Evolutionary conservation across 2,329 filamentous ascomycete species (phyloP), one percentile per base, ranked within the genome.

Genomic region (Sporothrix globosa): DNA sequence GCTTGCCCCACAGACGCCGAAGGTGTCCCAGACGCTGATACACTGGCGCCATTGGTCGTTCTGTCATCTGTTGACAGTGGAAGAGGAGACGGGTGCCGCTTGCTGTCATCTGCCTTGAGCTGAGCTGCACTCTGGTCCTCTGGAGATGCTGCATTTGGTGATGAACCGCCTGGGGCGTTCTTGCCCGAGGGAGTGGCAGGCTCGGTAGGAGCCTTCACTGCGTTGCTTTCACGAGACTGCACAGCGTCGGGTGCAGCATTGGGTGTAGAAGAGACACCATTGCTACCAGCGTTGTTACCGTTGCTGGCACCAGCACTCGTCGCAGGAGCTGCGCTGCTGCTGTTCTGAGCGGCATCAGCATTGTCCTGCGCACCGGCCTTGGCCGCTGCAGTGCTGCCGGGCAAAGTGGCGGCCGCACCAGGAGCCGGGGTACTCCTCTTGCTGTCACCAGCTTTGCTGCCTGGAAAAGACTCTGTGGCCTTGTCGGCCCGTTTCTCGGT

Each of bases 121-220:
- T 88, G 86, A 1, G 68, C 86, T 19, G 91, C 92, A 76, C 91
- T 94, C 77, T 93, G 92, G 76, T 93, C 89, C 50, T 88, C 88
- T 74, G 92, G 88, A 6, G 90, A 89, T 67, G 87, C 84, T 14
- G 92, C 39, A 11, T 9, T 19, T 9, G 48, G 39, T 5, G 24
- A 41, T 3, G 27, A 17, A 7, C 2, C 30, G 14, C 24, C 48
- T 13, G 39, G 30, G 44, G 17, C 58, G n/a, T 30, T 39, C 41
- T 41, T 52, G 58, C 30, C 19, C 14, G 58, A 58, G 5, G 50
- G 39, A 1, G 41, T 39, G 5, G 17, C 41, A 27, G 24, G 54
- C 10, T 69, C 44, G 10, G 19, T 3, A 17, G 44, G 21, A 27
- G 41, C 41, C n/a, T 44, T 46, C 10, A 19, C 61, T 5, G 24